Evolutionary conservation across 2,329 filamentous ascomycete species (phyloP).

Genomic region (Davidsoniella virescens): DNA sequence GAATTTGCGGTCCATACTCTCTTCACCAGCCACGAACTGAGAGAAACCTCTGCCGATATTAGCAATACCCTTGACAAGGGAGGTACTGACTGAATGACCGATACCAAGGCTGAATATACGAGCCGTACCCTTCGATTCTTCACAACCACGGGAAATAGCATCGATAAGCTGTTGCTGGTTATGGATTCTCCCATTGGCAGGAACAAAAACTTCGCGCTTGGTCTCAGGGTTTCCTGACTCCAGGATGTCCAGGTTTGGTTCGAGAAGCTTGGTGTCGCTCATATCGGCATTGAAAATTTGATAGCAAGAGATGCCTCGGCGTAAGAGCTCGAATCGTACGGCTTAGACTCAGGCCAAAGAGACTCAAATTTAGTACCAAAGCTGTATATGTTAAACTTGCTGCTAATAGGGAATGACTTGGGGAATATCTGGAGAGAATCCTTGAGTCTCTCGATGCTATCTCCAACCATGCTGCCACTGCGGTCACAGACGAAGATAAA

Average conservation of each 20-base stretch:
- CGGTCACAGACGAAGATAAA: constrained; percentile 59
- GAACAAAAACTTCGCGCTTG: constrained; percentile 35
- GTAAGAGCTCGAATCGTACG: constrained; percentile 29
- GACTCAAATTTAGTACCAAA: constrained; percentile 37
- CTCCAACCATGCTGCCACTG: constrained; percentile 44
- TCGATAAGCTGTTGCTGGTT: constrained; percentile 26
- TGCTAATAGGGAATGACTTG: constrained; percentile 45
- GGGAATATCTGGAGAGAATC: constrained; percentile 46
- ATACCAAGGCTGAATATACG: constrained; percentile 41
- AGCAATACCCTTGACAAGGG: constrained; percentile 38
- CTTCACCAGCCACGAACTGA: constrained; percentile 43
- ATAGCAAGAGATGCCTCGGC: constrained; percentile 28
- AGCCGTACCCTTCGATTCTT: constrained; percentile 26
- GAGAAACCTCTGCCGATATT: constrained; percentile 39
- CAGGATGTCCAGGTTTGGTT: constrained; percentile 29
- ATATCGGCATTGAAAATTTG: constrained; percentile 27
- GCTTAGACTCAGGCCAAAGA: constrained; percentile 29
- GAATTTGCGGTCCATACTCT: constrained; percentile 53
- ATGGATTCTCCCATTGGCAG: constrained; percentile 43
- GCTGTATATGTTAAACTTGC: constrained; percentile 55
- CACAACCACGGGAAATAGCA: constrained; percentile 27
- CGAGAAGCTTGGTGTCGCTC: constrained; percentile 38
- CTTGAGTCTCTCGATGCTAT: constrained; percentile 36
- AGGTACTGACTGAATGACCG: constrained; percentile 32
- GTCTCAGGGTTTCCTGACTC: constrained; percentile 27